Evolutionary conservation across 768 basidiomycete species (phyloP), one percentile per base, ranked within the genome.

Genomic region (Hericium coralloides): DNA sequence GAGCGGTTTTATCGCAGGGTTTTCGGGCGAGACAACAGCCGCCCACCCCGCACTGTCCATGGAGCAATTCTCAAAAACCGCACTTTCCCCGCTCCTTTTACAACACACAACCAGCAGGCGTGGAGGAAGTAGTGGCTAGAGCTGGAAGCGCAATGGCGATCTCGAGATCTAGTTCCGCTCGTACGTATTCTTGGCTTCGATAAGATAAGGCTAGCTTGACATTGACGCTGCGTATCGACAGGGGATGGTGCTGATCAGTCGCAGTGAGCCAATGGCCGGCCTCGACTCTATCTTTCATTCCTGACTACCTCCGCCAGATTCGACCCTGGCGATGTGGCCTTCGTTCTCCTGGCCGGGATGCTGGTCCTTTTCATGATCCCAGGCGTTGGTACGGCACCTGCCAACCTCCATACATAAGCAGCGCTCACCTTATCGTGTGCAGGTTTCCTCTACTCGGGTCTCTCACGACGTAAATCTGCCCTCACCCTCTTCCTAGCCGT

Each of bases 361-460:
- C 80, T 89, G 74, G 88, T 90, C 12, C 76, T 80, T 53, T 82
- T 88, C 72, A 90, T 89, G 87, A 76, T 90, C 38, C 87, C 86
- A 49, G 86, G 86, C 12, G 79, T 88, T 37, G 84, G 87, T 83
- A 60, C 59, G 72, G 64, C n/a, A n/a, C 49, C 25, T 50, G 17
- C 38, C 20, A 38, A 41, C 18, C 10, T 52, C 54, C 51, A n/a
- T 31, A 15, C 50, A 52, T 18, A 31, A 7, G 6, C 52, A 55
- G 20, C 23, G 55, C 51, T 49, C 56, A 54, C 52, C 36, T 53
- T 31, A 20, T 15, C 23, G 7, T 49, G 38, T 55, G 14, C 62
- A 85, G 87, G 81, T 0, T 87, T 89, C 67, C 75, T 88, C 25
- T 88, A 88, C 69, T 85, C 86, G 17, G 87, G 87, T 23, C 73